phyloP scores from a whole-genome alignment of 306 rosid species.

The Herpetospermum pedunculosum region DNA sequence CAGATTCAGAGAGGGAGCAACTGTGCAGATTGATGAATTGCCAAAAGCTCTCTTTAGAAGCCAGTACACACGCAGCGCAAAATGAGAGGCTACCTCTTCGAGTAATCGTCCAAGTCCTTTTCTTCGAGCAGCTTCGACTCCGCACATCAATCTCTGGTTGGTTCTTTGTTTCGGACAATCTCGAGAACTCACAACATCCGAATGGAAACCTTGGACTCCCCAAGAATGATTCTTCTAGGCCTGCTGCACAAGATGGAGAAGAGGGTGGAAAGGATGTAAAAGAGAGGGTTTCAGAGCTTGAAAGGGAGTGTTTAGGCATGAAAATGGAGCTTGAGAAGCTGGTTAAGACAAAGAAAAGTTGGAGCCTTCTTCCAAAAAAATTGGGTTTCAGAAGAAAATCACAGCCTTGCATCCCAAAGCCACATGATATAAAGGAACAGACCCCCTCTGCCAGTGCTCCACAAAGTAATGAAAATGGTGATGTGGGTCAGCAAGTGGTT shows the following conservation, averaged over 20 bases:
- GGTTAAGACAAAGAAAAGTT: slow-evolving; percentile 45
- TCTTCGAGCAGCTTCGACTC: slow-evolving; percentile 79
- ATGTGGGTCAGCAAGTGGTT: slow-evolving; percentile 17
- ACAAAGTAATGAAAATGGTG: slow-evolving; percentile 24
- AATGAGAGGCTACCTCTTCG: slow-evolving; percentile 75
- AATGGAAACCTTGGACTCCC: slow-evolving; percentile 31
- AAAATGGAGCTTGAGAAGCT: slow-evolving; percentile 57
- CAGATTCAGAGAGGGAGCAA: slow-evolving; percentile 74
- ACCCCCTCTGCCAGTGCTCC: slow-evolving; percentile 26
- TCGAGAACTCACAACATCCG: slow-evolving; percentile 40
- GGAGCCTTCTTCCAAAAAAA: slow-evolving; percentile 56
- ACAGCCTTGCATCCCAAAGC: slow-evolving; percentile 26
- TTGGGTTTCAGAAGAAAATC: slow-evolving; percentile 48
- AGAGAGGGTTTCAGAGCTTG: slow-evolving; percentile 57
- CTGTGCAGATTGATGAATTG: slow-evolving; percentile 76
- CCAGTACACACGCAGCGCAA: slow-evolving; percentile 83
- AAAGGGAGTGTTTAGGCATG: slow-evolving; percentile 60
- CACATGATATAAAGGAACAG: slow-evolving; percentile 15
- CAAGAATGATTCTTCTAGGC: slow-evolving; percentile 20
- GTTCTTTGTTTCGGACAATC: slow-evolving; percentile 64
- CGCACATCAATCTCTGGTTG: slow-evolving; percentile 78
- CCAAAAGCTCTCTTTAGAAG: slow-evolving; percentile 74
- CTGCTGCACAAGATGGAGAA: slow-evolving; percentile 12
- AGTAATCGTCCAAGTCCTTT: slow-evolving; percentile 69
- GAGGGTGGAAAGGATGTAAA: slow-evolving; percentile 34